phyloP scores from a whole-genome alignment of 129 eudicot species.

The Centaurea solstitialis region DNA sequence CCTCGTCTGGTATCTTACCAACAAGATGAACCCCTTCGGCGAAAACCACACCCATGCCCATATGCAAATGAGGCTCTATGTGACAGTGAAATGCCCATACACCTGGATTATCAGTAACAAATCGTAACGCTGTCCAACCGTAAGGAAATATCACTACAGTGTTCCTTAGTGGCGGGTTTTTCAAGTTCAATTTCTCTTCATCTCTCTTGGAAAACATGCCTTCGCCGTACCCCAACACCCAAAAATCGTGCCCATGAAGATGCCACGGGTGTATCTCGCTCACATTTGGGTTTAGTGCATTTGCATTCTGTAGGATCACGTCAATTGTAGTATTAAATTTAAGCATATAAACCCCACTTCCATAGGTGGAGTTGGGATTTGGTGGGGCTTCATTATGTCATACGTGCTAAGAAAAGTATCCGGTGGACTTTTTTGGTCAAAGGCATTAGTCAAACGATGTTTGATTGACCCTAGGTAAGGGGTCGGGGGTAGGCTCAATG shows the following conservation, averaged over 20 bases:
- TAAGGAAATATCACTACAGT: slow-evolving; percentile 57
- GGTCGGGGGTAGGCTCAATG: slow-evolving; percentile 53
- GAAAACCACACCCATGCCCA: slow-evolving; percentile 78
- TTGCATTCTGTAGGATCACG: slow-evolving; percentile 64
- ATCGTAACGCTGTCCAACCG: slow-evolving; percentile 76
- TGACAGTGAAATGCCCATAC: slow-evolving; percentile 82
- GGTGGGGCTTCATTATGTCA: slow-evolving; percentile 46
- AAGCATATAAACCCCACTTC: slow-evolving; percentile 49
- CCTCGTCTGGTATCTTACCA: slow-evolving; percentile 49
- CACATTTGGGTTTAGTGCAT: slow-evolving; percentile 41
- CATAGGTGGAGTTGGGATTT: slow-evolving; percentile 46
- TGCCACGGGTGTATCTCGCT: slow-evolving; percentile 83
- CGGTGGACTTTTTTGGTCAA: slow-evolving; percentile 43
- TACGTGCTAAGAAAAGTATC: slow-evolving; percentile 29
- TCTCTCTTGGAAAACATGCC: slow-evolving; percentile 46
- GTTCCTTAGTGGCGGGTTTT: slow-evolving; percentile 58
- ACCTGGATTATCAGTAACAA: slow-evolving; percentile 67
- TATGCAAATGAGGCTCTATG: slow-evolving; percentile 70
- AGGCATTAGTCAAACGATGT: slow-evolving; percentile 37
- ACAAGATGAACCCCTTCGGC: slow-evolving; percentile 56
- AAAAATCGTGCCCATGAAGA: slow-evolving; percentile 75
- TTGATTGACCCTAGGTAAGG: slow-evolving; percentile 58
- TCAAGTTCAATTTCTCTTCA: slow-evolving; percentile 41
- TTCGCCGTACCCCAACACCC: slow-evolving; percentile 78
- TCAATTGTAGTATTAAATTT: slow-evolving; percentile 42